Evolutionary conservation across 345 rosid genomes (phyloP).

Genomic region (Melaleuca alternifolia): DNA sequence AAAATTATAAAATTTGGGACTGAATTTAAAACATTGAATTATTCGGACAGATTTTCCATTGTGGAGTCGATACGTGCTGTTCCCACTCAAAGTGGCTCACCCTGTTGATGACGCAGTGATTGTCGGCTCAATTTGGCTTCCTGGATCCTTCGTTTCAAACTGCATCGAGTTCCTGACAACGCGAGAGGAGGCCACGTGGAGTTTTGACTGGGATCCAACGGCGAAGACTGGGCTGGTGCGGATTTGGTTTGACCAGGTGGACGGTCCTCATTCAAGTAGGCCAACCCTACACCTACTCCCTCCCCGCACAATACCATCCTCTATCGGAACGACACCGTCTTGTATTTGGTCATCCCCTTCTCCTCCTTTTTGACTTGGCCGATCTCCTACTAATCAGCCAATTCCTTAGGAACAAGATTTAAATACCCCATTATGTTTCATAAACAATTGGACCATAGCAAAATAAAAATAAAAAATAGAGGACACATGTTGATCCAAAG

Average conservation of each 20-base stretch:
- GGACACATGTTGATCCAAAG: not conserved
- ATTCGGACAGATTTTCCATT: no score
- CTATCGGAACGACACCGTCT: not conserved
- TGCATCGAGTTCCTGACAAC: not conserved
- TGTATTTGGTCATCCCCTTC: not conserved
- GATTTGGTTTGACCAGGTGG: not conserved
- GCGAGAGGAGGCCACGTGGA: not conserved
- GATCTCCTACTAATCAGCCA: not conserved
- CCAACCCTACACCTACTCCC: not conserved
- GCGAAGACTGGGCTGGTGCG: not conserved
- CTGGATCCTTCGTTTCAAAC: not conserved
- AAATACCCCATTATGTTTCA: not conserved
- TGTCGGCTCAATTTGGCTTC: not conserved
- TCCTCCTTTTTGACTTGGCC: not conserved
- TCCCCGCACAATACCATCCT: not conserved
- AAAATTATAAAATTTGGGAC: no score
- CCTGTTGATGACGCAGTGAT: not conserved
- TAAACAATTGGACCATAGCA: not conserved
- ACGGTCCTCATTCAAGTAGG: not conserved
- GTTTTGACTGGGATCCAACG: not conserved
- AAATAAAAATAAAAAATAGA: not conserved
- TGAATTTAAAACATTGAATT: no score
- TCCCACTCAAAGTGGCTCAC: no score
- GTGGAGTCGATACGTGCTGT: not conserved
- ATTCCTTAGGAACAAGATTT: not conserved